Evolutionary conservation across 225 moss, liverwort and hornwort genomes (phyloP).

Genomic region (Pseudoscleropodium purum): DNA sequence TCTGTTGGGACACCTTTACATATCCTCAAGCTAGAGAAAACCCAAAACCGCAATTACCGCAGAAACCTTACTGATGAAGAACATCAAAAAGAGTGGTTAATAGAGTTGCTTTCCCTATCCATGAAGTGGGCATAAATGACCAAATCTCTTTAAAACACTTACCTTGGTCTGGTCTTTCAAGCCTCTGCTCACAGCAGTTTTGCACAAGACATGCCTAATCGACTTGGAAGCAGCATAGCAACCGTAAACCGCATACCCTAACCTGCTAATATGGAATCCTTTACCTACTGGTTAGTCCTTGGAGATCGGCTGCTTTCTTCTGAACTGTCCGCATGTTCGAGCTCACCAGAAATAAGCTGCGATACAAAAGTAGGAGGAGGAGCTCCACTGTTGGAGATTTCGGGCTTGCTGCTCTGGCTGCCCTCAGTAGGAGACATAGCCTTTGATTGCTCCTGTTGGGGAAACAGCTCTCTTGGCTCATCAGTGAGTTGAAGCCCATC

Average conservation of each 20-base stretch:
- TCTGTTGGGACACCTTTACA: neutral
- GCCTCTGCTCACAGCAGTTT: constrained; percentile 3
- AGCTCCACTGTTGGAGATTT: neutral
- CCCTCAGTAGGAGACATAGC: constrained; percentile 5
- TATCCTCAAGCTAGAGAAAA: neutral
- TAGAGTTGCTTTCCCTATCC: neutral
- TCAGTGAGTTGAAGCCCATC: constrained; percentile 36
- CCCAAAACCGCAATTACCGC: neutral
- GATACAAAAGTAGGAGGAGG: constrained; percentile 25
- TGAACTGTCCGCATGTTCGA: constrained; percentile 4
- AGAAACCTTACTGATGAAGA: neutral
- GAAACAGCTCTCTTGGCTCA: constrained; percentile 4
- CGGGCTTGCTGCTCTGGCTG: constrained; percentile 2
- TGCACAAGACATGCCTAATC: constrained; percentile 8
- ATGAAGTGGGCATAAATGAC: neutral
- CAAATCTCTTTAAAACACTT: neutral
- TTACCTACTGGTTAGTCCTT: neutral
- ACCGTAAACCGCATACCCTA: neutral
- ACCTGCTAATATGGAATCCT: neutral
- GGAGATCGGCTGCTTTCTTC: constrained; percentile 21
- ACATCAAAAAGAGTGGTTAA: neutral
- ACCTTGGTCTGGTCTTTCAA: neutral
- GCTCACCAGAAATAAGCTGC: constrained; percentile 28
- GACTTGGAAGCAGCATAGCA: neutral
- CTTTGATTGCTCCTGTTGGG: constrained; percentile 1